Evolutionary conservation across 441 rosid species (phyloP), one percentile per base, ranked within the genome.

Genomic region (Syzygium syzygioides): DNA sequence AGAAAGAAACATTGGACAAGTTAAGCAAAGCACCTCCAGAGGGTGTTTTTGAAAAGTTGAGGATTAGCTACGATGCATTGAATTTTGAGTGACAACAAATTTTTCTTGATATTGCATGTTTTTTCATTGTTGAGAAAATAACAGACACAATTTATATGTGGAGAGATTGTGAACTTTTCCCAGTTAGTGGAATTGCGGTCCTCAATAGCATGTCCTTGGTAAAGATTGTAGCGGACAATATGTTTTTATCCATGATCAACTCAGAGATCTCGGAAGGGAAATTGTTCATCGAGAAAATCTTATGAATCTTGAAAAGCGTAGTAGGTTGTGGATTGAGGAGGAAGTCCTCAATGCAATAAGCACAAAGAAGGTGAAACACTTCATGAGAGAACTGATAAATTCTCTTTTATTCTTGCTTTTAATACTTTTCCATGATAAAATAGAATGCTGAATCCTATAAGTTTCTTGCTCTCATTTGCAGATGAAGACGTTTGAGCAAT

Each of bases 1-100:
- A n/a, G 62, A 1, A 57, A 4, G 34, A n/a, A n/a, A 28, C 0
- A 0, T 60, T 60, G 34, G 9, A n/a, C 0, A 0, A 60, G 1
- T n/a, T 60, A 60, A 3, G 0, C 9, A 60, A 60, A 60, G 9
- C 34, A 60, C 34, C 2, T 60, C 32, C 7, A 6, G 0, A 6
- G 0, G 18, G 1, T 60, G 68, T n/a, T 60, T 14, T 14, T 2
- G 1, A 60, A 6, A 14, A 14, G 34, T n/a, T 60, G 34, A 60
- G 1, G 4, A 28, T 60, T 6, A 28, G 68, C 34, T 60, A 60
- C 6, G 4, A 60, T 6, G 68, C 68, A 28, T 60, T 60, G 34
- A 60, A 2, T 60, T 0, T 0, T 6, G 34, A 7, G 4, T 34
- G 26, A 12, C 15, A 26, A 26, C 8, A 59, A 26, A 59, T 59